Conservation (phyloP, 768 basidiomycete genomes). For the Panellus pusillus region DNA sequence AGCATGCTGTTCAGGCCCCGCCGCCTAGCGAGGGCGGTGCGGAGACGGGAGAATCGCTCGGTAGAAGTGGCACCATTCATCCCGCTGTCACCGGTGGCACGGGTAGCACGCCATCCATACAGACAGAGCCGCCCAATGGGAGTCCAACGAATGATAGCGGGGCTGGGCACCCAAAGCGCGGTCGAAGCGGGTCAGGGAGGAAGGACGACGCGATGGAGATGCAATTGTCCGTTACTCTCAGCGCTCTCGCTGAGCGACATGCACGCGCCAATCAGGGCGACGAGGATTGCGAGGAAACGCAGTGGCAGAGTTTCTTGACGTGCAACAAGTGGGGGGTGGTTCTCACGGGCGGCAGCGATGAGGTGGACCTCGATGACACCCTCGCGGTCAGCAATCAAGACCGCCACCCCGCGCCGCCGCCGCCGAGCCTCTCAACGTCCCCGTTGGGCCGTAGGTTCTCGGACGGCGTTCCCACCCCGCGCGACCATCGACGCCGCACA, state of each 20-base stretch:
- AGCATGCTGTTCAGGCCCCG: background rate
- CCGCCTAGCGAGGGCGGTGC: conserved; percentile 22
- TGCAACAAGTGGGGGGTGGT: too few species aligned
- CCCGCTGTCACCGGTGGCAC: too few species aligned
- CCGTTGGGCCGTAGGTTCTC: conserved; percentile 60
- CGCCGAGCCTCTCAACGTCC: conserved; percentile 30
- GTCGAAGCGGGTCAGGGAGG: too few species aligned
- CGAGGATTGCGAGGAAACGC: background rate
- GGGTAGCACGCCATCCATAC: too few species aligned
- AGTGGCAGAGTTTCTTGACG: too few species aligned
- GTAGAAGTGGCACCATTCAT: conserved; percentile 21
- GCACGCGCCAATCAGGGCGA: background rate
- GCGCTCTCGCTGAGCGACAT: too few species aligned
- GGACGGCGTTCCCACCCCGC: conserved; percentile 68
- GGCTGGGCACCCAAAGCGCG: too few species aligned
- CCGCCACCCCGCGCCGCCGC: conserved; percentile 12
- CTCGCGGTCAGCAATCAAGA: background rate
- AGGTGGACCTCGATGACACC: too few species aligned
- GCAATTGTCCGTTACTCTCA: too few species aligned
- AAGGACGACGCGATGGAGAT: too few species aligned
- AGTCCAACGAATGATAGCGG: too few species aligned
- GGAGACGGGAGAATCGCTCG: conserved; percentile 17
- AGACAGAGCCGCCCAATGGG: background rate
- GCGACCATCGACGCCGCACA: conserved; percentile 78
- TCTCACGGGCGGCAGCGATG: too few species aligned